Evolutionary conservation across 2,329 filamentous ascomycete genomes (phyloP).

Genomic region (Arthrobotrys iridis): DNA sequence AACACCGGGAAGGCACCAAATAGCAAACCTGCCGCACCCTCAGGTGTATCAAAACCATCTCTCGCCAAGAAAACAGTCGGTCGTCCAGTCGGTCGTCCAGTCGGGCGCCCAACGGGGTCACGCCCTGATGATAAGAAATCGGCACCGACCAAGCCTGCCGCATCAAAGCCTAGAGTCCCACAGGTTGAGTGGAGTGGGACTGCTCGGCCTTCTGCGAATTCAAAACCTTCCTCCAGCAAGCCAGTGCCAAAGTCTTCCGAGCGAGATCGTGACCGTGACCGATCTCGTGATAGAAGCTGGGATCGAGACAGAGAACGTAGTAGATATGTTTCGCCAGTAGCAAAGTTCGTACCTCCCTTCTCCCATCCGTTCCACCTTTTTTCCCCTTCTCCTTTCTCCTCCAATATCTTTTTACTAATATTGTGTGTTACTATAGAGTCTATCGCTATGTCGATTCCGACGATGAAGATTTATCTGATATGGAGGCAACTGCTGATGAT

Average conservation of each 20-base stretch:
- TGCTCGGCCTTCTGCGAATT: slow-evolving; percentile 32
- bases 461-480: slow-evolving; percentile 56
- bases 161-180: slow-evolving; percentile 9
- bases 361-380: neutral
- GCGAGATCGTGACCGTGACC: slow-evolving; percentile 5
- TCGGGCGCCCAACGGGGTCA: neutral
- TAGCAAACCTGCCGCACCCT: slow-evolving; percentile 6
- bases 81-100: neutral
- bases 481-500: slow-evolving; percentile 58
- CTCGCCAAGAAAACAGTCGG: slow-evolving; percentile 15
- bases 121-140: slow-evolving; percentile 20
- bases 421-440: slow-evolving; percentile 35
- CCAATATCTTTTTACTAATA: slow-evolving; percentile 1
- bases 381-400: too few species aligned
- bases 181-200: slow-evolving; percentile 45
- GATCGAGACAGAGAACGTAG: slow-evolving; percentile 30
- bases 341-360: slow-evolving; percentile 22
- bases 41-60: slow-evolving; percentile 15
- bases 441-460: slow-evolving; percentile 56
- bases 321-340: slow-evolving; percentile 11
- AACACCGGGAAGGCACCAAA: neutral
- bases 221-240: slow-evolving; percentile 29
- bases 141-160: slow-evolving; percentile 19
- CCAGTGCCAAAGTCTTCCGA: neutral
- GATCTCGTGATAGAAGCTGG: slow-evolving; percentile 13